phyloP scores from a whole-genome alignment of 768 basidiomycete species.

The Xanthoconium stramineum region DNA sequence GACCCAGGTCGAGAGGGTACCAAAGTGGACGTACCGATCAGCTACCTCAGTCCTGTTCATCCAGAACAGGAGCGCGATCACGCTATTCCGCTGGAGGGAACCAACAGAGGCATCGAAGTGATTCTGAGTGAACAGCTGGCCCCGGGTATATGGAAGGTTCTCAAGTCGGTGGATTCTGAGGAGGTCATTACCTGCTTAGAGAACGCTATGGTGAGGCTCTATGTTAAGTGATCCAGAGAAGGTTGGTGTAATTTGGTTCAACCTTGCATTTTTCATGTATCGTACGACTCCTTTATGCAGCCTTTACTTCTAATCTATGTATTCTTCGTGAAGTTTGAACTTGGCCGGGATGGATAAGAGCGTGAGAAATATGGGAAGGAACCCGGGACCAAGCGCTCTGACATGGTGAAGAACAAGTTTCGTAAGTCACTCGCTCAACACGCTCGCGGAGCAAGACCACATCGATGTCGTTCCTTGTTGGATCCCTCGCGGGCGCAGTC shows the following conservation, averaged over 20 bases:
- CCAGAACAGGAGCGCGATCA: conserved; percentile 42
- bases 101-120: conserved; percentile 41
- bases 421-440: too few relatives aligned
- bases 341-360: too few relatives aligned
- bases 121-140: conserved; percentile 41
- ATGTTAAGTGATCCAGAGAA: conserved; percentile 16
- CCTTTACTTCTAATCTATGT: conserved; percentile 6
- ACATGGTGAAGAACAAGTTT: too few relatives aligned
- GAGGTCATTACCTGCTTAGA: conserved; percentile 12
- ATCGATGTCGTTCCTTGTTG: conserved; percentile 56
- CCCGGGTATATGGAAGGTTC: conserved; percentile 24
- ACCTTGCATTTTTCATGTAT: conserved; percentile 8
- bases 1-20: conserved; percentile 33
- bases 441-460: too few relatives aligned
- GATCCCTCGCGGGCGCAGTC: conserved; percentile 68
- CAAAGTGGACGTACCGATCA: conserved; percentile 37
- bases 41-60: conserved; percentile 40
- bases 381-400: too few relatives aligned
- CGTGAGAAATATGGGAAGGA: too few relatives aligned
- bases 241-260: not conserved
- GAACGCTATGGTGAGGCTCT: conserved; percentile 26
- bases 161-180: conserved; percentile 11
- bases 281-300: not conserved
- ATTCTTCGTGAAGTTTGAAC: not conserved
- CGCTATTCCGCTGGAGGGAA: conserved; percentile 49